These are phyloP conservation scores for Aphanomyces astaci DNA, from an alignment of 352 stramenopile genomes.

Conservation along the genomic window DNA sequence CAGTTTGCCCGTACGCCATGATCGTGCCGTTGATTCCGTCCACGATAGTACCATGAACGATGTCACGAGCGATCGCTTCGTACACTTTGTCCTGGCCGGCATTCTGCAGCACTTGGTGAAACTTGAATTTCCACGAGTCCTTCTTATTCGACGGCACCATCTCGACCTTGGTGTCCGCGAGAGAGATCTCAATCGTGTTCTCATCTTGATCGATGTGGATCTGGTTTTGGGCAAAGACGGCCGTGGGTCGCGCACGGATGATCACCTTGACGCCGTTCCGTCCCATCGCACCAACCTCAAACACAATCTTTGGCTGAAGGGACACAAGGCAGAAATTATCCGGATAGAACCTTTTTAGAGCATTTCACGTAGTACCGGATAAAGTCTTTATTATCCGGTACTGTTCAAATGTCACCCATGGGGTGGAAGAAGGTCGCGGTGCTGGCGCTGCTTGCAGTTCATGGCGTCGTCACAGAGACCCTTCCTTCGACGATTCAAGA, in stretches of 20 bases:
- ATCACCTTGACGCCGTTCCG: conserved; percentile 76
- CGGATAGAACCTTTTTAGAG: background rate
- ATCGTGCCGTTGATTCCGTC: conserved; percentile 87
- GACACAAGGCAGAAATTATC: background rate
- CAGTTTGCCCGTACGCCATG: conserved; percentile 84
- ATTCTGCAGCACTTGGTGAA: conserved; percentile 90
- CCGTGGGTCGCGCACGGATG: conserved; percentile 72
- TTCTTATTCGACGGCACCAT: conserved; percentile 60
- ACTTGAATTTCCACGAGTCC: conserved; percentile 85
- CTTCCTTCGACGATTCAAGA: background rate
- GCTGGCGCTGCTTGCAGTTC: background rate
- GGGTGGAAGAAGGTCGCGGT: background rate
- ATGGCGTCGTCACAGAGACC: background rate
- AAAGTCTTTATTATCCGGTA: background rate
- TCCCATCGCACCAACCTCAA: conserved; percentile 27
- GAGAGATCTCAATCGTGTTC: conserved; percentile 56
- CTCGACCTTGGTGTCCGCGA: conserved; percentile 25
- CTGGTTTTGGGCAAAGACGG: conserved; percentile 63
- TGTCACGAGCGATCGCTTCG: conserved; percentile 79
- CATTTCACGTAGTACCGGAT: background rate
- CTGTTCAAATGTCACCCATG: background rate
- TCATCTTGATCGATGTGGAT: conserved; percentile 75
- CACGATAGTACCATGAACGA: conserved; percentile 79
- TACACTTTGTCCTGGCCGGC: conserved; percentile 86
- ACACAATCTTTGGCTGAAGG: background rate